These are phyloP conservation scores for Yamadazyma laniorum DNA, from an alignment of 805 yeast genomes.

Conservation along the genomic window DNA sequence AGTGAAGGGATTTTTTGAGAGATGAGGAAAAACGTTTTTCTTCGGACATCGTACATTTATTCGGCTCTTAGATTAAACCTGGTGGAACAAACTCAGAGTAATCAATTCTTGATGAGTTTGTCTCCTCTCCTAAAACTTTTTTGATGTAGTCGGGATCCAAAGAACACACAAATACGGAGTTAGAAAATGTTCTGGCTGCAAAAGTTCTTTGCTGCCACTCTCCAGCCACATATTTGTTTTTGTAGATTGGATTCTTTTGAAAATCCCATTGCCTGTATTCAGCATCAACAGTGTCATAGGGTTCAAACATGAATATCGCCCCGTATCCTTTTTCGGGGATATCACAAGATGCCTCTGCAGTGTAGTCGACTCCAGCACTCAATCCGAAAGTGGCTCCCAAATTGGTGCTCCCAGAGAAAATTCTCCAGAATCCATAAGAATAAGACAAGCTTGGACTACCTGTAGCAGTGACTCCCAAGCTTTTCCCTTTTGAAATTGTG, in stretches of 20 bases:
- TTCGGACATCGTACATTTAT: no score
- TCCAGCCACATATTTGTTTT: constrained; percentile 8
- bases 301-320: constrained; percentile 14
- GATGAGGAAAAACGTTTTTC: constrained; percentile 5
- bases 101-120: neutral
- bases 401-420: constrained; percentile 1
- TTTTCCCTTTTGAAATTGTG: neutral
- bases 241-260: neutral
- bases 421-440: constrained; percentile 4
- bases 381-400: neutral
- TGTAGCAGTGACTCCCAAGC: constrained; percentile 1
- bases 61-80: neutral
- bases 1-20: neutral
- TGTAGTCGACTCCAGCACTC: constrained; percentile 1
- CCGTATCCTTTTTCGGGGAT: constrained; percentile 13
- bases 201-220: constrained; percentile 6
- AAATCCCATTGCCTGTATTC: constrained; percentile 11
- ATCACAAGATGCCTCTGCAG: constrained; percentile 11
- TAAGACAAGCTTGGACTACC: constrained; percentile 2
- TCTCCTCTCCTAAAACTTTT: neutral
- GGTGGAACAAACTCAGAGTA: neutral
- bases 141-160: constrained; percentile 2
- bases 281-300: constrained; percentile 1
- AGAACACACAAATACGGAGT: constrained; percentile 9
- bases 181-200: constrained; percentile 6